Conservation (phyloP, 2,329 filamentous ascomycete genomes). For the Colletotrichum sp. region DNA sequence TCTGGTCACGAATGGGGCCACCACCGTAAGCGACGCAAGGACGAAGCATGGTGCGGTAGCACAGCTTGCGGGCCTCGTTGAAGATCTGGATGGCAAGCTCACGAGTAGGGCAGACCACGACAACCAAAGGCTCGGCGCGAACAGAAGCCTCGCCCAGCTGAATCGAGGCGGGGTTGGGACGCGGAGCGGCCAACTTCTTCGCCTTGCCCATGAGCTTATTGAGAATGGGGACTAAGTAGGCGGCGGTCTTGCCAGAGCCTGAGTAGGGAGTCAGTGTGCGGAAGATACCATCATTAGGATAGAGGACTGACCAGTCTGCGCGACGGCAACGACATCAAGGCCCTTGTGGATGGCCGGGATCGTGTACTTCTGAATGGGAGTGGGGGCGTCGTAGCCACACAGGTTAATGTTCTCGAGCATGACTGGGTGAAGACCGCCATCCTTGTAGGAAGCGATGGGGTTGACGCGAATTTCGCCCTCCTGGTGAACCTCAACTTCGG, state of each 20-base stretch:
- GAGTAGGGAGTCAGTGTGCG: background rate
- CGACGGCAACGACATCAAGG: conserved; percentile 84
- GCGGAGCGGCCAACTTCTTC: conserved; percentile 81
- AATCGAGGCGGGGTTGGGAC: conserved; percentile 69
- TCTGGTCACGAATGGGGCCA: conserved; percentile 72
- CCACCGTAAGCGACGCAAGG: conserved; percentile 92
- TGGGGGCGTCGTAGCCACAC: conserved; percentile 74
- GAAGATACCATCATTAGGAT: background rate
- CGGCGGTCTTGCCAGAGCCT: conserved; percentile 97
- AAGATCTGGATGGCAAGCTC: conserved; percentile 96
- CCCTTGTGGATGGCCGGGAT: conserved; percentile 80
- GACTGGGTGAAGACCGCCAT: conserved; percentile 84
- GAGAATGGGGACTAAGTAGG: conserved; percentile 87
- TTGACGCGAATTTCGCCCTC: conserved; percentile 59
- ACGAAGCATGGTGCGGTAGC: conserved; percentile 93
- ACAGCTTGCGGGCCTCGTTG: conserved; percentile 89
- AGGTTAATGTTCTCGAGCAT: conserved; percentile 80
- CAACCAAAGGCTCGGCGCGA: conserved; percentile 84
- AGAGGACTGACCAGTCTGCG: conserved; percentile 80
- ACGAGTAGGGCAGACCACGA: conserved; percentile 85
- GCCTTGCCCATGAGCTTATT: conserved; percentile 96
- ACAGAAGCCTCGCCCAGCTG: conserved; percentile 54
- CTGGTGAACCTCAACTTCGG: conserved; percentile 59
- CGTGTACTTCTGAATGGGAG: conserved; percentile 86
- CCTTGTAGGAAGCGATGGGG: conserved; percentile 65